Percentiles rank a stretch among this genome's conserved stretches.
These are phyloP conservation scores for Cyclotella choctawhatcheeana DNA, from an alignment of 108 stramenopile species.

Conservation along the genomic window DNA sequence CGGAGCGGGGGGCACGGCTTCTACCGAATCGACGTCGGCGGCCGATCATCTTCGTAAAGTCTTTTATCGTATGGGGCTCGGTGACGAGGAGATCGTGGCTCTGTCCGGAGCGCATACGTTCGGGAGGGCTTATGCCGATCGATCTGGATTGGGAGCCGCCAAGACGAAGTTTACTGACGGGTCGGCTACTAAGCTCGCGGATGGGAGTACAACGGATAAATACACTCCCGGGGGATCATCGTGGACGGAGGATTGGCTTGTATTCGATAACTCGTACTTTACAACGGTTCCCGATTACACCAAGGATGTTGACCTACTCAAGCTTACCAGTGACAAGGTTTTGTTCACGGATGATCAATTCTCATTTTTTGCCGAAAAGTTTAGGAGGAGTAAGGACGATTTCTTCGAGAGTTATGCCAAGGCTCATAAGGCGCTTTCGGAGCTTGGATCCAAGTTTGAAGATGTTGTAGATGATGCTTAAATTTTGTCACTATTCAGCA, in stretches of 20 bases:
- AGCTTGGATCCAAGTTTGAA: constrained; percentile 88
- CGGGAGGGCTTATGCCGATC: constrained; percentile 93
- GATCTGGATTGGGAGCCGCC: constrained; percentile 86
- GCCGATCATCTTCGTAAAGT: constrained; percentile 91
- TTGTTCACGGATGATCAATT: constrained; percentile 81
- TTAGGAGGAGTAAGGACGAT: constrained; percentile 85
- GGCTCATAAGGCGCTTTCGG: constrained; percentile 91
- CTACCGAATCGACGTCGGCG: constrained; percentile 74
- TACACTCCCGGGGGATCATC: constrained; percentile 89
- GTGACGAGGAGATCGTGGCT: constrained; percentile 95
- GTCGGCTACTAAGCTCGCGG: constrained; percentile 68
- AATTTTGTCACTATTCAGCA: no score
- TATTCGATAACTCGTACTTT: constrained; percentile 92
- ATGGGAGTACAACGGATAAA: constrained; percentile 81
- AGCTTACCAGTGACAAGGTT: constrained; percentile 77
- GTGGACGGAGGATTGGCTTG: constrained; percentile 79
- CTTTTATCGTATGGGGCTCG: constrained; percentile 85
- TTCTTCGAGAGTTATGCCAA: constrained; percentile 93
- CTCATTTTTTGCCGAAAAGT: constrained; percentile 72
- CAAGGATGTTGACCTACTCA: constrained; percentile 72
- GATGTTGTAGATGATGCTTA: constrained; percentile 46
- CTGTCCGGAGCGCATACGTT: constrained; percentile 97
- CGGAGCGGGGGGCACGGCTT: constrained; percentile 72
- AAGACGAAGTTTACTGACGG: constrained; percentile 96
- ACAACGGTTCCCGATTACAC: constrained; percentile 56